Evolutionary conservation across 139 green algal species (phyloP).

Genomic region (Coelastrella sp.): DNA sequence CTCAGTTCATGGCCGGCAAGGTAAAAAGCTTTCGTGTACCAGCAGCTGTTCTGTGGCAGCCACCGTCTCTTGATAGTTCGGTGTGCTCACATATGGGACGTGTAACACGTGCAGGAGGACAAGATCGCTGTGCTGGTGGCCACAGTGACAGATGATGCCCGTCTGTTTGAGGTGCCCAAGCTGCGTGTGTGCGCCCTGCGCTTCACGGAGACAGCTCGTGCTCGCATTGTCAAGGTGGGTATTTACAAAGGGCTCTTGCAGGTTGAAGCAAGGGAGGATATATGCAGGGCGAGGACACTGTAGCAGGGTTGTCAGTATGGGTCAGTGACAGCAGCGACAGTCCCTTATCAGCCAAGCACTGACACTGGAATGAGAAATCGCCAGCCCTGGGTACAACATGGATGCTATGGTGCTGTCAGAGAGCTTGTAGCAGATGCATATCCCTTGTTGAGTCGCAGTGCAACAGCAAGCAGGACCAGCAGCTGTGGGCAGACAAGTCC

Average conservation of each 20-base stretch:
- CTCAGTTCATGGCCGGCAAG: conserved; percentile 95
- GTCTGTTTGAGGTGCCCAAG: conserved; percentile 94
- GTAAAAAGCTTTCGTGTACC: conserved; percentile 52
- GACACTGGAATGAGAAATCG: too few relatives aligned
- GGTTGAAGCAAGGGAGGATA: conserved; percentile 5
- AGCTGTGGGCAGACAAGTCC: too few relatives aligned
- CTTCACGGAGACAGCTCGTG: conserved; percentile 97
- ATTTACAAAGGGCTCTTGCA: not conserved
- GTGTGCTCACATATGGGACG: not conserved
- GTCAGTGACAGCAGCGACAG: too few relatives aligned
- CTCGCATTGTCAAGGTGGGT: conserved; percentile 94
- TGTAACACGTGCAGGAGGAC: conserved; percentile 67
- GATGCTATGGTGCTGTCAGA: too few relatives aligned
- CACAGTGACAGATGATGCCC: conserved; percentile 96
- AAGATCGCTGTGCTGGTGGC: conserved; percentile 96
- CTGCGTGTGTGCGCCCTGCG: conserved; percentile 90
- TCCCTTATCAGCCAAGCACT: too few relatives aligned
- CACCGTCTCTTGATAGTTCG: not conserved
- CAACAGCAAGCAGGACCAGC: too few relatives aligned
- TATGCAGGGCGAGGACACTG: too few relatives aligned
- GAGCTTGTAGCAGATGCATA: too few relatives aligned
- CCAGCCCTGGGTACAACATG: too few relatives aligned
- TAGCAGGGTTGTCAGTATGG: too few relatives aligned
- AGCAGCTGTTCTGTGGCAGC: not conserved
- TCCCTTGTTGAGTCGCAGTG: too few relatives aligned